Evolutionary conservation across 2,329 filamentous ascomycete genomes (phyloP).

Genomic region (Paecilomyces fulvus): DNA sequence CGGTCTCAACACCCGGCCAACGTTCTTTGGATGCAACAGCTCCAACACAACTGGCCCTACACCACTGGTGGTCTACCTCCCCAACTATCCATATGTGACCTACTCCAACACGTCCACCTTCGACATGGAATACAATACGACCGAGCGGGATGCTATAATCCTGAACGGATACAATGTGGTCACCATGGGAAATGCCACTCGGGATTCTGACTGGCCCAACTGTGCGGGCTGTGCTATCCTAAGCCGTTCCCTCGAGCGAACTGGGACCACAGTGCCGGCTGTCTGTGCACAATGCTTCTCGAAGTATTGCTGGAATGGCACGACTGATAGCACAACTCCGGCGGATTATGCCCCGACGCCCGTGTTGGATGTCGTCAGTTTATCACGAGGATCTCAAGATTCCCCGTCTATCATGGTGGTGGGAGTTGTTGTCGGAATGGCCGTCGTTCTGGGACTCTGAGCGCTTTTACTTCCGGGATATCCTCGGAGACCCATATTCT

Average conservation of each 20-base stretch:
- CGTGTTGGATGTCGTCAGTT: background rate
- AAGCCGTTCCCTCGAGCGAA: slow-evolving; percentile 64
- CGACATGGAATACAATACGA: slow-evolving; percentile 53
- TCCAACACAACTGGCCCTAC: slow-evolving; percentile 49
- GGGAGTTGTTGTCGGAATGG: too few relatives aligned
- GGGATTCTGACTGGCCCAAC: slow-evolving; percentile 65
- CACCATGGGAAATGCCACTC: slow-evolving; percentile 72
- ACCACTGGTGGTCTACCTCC: slow-evolving; percentile 78
- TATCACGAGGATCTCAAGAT: background rate
- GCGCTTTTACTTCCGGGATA: too few relatives aligned
- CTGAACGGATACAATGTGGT: slow-evolving; percentile 76
- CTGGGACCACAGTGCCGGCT: slow-evolving; percentile 57
- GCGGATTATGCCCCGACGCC: slow-evolving; percentile 34
- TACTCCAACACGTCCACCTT: slow-evolving; percentile 75
- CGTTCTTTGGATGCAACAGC: slow-evolving; percentile 71
- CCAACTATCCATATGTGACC: slow-evolving; percentile 72
- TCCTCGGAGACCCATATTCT: too few relatives aligned
- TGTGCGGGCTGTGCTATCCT: slow-evolving; percentile 88
- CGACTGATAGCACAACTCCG: slow-evolving; percentile 34
- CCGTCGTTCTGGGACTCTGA: too few relatives aligned
- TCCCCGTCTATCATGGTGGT: too few relatives aligned
- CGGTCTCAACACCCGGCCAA: slow-evolving; percentile 63
- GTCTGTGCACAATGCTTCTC: slow-evolving; percentile 70
- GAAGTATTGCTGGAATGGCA: slow-evolving; percentile 92
- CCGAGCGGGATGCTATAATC: slow-evolving; percentile 69